These are phyloP conservation scores for Cystobasidiopsis lactophilus DNA, from an alignment of 768 basidiomycete genomes.

Conservation along the genomic window DNA sequence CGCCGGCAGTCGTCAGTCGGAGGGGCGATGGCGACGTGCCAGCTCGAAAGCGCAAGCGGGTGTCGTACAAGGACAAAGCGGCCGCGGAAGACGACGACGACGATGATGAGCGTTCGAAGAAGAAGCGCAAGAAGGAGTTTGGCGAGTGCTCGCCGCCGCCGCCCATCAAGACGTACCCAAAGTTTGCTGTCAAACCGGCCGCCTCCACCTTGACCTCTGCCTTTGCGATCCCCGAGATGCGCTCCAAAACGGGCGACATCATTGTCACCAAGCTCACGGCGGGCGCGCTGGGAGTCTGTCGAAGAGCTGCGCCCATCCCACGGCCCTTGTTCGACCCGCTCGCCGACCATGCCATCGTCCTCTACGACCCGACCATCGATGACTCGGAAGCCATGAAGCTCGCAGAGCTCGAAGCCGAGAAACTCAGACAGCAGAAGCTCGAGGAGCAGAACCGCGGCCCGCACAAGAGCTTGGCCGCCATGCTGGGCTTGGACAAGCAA, in stretches of 20 bases:
- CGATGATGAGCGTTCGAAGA: conserved; percentile 32
- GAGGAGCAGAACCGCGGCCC: conserved; percentile 49
- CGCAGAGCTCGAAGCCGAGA: conserved; percentile 29
- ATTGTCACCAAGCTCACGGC: conserved; percentile 7
- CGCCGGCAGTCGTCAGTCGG: conserved; percentile 5
- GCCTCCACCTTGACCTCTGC: neutral
- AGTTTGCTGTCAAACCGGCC: conserved; percentile 4
- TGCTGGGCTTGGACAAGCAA: conserved; percentile 40
- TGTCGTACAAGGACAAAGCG: conserved; percentile 51
- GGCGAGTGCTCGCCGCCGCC: conserved; percentile 2
- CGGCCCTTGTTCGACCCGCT: conserved; percentile 92
- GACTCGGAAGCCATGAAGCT: conserved; percentile 66
- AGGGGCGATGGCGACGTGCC: neutral
- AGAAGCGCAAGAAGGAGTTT: conserved; percentile 43
- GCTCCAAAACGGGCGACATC: conserved; percentile 10
- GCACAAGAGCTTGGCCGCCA: conserved; percentile 66
- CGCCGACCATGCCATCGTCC: conserved; percentile 89
- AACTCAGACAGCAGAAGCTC: conserved; percentile 34
- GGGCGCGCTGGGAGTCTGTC: conserved; percentile 54
- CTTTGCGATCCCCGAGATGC: conserved; percentile 7
- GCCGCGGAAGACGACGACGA: conserved; percentile 32
- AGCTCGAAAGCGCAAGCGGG: conserved; percentile 57
- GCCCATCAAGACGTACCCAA: conserved; percentile 1
- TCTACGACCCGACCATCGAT: conserved; percentile 91
- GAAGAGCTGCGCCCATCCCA: conserved; percentile 55